Evolutionary conservation across 805 yeast species (phyloP), one percentile per base, ranked within the genome.

Genomic region (Zygosaccharomyces pseudorouxii): DNA sequence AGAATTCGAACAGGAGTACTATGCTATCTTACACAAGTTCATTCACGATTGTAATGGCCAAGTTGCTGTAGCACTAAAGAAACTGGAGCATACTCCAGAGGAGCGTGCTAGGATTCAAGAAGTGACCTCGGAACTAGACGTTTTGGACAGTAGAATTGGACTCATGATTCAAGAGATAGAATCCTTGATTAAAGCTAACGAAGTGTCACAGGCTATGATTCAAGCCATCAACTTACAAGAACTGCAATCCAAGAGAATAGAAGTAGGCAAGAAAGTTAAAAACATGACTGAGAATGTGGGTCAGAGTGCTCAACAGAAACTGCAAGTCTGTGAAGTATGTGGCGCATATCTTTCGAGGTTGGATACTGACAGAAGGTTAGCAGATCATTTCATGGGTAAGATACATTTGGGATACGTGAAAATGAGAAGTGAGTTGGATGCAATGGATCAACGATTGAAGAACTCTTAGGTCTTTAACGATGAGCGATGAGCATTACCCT

Each of bases 371-470:
- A 75, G 89, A 63, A 75, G 97, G 56, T 71, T 90, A 53, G 95
- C 92, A 1, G 96, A 87, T 57, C 97, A 90, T 65, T 89, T 88
- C 63, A 69, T 82, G 20, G 98, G 98, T 1, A 89, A 88, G 58
- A 79, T 87, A 50, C 97, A 90, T 69, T 63, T 86, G 54, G 92
- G 89, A 0, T 89, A 84, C 64, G 90, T 82, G 2, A 81, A 77
- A 45, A 83, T 90, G 82, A 74, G 96, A 59, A 71, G 72, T 46
- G 78, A 75, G 25, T 72, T 78, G 50, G 72, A 72, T 5, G 75
- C 69, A 23, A 54, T 76, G 55, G 66, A 60, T 33, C 55, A 53
- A 33, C 55, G 50, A n/a, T 46, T 51, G 54, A 51, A 42, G 36
- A 40, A 52, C 28, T 42, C 23, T 20, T 25, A 16, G 20, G 20